These are phyloP conservation scores for Ascochyta fabae DNA, from an alignment of 2,329 filamentous ascomycete species.

Conservation along the genomic window DNA sequence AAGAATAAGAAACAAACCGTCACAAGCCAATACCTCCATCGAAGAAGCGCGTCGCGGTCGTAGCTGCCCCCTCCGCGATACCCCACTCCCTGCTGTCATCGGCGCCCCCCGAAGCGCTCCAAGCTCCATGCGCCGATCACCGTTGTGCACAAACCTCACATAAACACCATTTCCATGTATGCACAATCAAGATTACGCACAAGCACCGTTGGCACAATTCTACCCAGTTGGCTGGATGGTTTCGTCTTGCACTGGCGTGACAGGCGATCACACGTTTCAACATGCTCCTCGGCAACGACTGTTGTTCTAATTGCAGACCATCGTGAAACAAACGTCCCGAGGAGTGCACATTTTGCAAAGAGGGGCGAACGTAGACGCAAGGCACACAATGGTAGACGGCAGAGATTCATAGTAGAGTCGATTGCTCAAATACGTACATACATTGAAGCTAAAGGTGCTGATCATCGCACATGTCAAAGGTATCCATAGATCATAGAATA, in stretches of 20 bases:
- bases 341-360: neutral
- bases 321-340: conserved; percentile 13
- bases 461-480: conserved; percentile 9
- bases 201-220: neutral
- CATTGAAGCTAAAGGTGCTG: conserved; percentile 18
- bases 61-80: conserved; percentile 13
- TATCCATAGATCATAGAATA: conserved; percentile 13
- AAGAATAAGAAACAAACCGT: neutral
- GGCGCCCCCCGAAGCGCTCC: conserved; percentile 10
- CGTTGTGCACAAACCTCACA: conserved; percentile 6
- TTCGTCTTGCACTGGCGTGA: neutral
- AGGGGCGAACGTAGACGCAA: too few species aligned
- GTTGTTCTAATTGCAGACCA: conserved; percentile 5
- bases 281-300: conserved; percentile 3
- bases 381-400: neutral
- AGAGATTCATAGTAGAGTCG: conserved; percentile 1
- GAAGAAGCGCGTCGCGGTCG: neutral
- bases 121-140: conserved; percentile 12
- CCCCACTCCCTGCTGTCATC: conserved; percentile 7
- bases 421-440: conserved; percentile 14
- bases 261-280: conserved; percentile 2
- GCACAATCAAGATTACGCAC: conserved; percentile 1
- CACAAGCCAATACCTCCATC: neutral
- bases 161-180: neutral
- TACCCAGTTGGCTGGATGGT: neutral